A percentile compares a stretch with the other conserved stretches of the same genome.
Conservation (phyloP, 129 eudicot species). For the Erigeron canadensis region DNA sequence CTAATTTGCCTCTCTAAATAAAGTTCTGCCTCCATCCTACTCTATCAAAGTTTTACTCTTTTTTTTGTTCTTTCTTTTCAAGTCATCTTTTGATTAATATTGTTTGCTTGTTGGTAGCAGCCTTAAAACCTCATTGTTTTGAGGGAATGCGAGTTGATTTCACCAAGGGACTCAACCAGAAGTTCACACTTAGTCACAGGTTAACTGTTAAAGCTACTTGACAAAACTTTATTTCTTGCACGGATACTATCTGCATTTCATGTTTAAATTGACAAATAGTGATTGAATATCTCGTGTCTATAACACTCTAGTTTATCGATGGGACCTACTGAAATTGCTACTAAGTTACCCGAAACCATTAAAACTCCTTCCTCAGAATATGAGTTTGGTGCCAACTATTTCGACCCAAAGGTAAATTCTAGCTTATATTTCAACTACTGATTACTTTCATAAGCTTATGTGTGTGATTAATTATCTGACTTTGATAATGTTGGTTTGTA, state of each 20-base stretch:
- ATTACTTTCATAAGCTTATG: background rate
- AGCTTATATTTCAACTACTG: background rate
- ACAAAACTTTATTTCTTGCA: too few relatives aligned
- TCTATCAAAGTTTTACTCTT: too few relatives aligned
- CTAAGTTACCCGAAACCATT: slow-evolving; percentile 69
- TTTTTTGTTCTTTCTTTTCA: too few relatives aligned
- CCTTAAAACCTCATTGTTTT: slow-evolving; percentile 85
- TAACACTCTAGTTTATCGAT: slow-evolving; percentile 50
- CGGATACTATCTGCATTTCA: too few relatives aligned
- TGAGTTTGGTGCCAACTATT: slow-evolving; percentile 93
- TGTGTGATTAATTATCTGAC: background rate
- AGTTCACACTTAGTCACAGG: slow-evolving; percentile 90
- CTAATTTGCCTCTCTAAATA: too few relatives aligned
- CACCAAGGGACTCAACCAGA: slow-evolving; percentile 73
- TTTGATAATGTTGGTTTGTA: background rate
- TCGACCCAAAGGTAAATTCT: slow-evolving; percentile 75
- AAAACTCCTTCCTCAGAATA: slow-evolving; percentile 80
- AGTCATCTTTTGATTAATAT: too few relatives aligned
- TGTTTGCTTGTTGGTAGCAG: slow-evolving; percentile 45
- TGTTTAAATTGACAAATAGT: background rate
- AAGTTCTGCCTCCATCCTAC: too few relatives aligned
- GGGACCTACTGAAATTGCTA: slow-evolving; percentile 95
- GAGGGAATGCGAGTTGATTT: slow-evolving; percentile 98
- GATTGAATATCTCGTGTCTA: background rate
- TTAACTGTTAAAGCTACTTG: slow-evolving; percentile 12